Evolutionary conservation across 1,284 basidiomycete genomes (phyloP).

Genomic region (Ustilago curta): DNA sequence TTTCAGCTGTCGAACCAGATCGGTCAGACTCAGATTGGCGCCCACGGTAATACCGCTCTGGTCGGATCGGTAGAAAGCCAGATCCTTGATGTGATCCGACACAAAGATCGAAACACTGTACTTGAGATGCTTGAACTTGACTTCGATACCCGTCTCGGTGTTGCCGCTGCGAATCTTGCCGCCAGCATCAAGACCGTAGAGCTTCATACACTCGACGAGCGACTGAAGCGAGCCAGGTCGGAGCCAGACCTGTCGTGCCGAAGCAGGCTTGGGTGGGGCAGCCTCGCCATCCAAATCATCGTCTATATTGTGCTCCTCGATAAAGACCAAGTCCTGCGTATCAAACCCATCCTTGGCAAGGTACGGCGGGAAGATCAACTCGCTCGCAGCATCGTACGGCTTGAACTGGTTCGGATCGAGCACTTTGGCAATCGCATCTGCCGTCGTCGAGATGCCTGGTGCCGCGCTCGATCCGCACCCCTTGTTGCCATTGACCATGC

Average conservation of each 20-base stretch:
- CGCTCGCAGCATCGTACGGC: conserved; percentile 66
- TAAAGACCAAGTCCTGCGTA: conserved; percentile 56
- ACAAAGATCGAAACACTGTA: conserved; percentile 67
- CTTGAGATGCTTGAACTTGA: conserved; percentile 58
- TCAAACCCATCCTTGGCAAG: conserved; percentile 61
- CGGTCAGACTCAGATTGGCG: conserved; percentile 63
- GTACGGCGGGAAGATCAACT: conserved; percentile 69
- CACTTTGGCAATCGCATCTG: conserved; percentile 38
- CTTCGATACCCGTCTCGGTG: conserved; percentile 63
- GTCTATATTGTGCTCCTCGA: conserved; percentile 36
- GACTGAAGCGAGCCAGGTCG: conserved; percentile 58
- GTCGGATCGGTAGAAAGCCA: conserved; percentile 43
- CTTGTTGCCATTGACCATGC: conserved; percentile 53
- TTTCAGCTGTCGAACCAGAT: conserved; percentile 46
- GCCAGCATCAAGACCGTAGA: conserved; percentile 36
- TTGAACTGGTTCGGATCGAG: conserved; percentile 45
- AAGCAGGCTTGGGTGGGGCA: conserved; percentile 9
- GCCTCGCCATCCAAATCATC: conserved; percentile 38
- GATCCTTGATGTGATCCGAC: conserved; percentile 58
- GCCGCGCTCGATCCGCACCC: conserved; percentile 25
- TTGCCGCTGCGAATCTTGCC: conserved; percentile 63
- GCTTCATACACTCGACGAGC: conserved; percentile 47
- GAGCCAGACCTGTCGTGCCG: conserved; percentile 54
- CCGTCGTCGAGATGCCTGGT: conserved; percentile 38
- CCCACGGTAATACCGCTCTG: conserved; percentile 59